These are phyloP conservation scores for Cucurbitaria berberidis DNA, from an alignment of 2,329 filamentous ascomycete species.

Conservation along the genomic window DNA sequence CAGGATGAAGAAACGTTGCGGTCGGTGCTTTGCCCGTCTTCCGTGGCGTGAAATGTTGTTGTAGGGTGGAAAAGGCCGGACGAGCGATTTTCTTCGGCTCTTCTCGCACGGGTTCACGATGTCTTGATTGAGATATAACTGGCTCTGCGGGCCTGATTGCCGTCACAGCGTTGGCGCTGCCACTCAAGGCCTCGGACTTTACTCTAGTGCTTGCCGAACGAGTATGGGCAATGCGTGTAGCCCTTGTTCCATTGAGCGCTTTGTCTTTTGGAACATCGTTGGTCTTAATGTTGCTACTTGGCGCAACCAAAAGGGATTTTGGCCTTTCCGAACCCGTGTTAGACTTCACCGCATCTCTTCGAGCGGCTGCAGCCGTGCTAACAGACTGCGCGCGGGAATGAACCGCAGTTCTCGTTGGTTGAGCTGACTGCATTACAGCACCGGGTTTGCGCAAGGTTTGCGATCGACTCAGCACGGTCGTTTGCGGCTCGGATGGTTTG, in stretches of 20 bases:
- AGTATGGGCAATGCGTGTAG: conserved; percentile 32
- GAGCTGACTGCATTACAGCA: conserved; percentile 21
- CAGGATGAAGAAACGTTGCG: conserved; percentile 44
- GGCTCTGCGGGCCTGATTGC: conserved; percentile 19
- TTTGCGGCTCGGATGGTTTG: conserved; percentile 25
- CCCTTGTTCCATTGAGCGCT: conserved; percentile 12
- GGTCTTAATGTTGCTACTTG: conserved; percentile 12
- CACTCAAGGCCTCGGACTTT: conserved; percentile 22
- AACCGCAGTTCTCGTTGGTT: conserved; percentile 8
- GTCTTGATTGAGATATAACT: conserved; percentile 16
- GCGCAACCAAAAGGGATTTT: conserved; percentile 29
- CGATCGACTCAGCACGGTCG: conserved; percentile 29
- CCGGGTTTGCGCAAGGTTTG: conserved; percentile 41
- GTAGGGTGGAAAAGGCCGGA: conserved; percentile 47
- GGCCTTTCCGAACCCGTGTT: conserved; percentile 27
- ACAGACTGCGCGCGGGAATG: conserved; percentile 41
- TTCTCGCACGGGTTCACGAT: conserved; percentile 26
- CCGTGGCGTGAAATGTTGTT: conserved; percentile 50
- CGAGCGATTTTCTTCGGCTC: conserved; percentile 31
- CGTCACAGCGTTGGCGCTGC: conserved; percentile 8
- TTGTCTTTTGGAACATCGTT: conserved; percentile 15
- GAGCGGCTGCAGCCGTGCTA: conserved; percentile 17
- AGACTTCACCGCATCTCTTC: conserved; percentile 21
- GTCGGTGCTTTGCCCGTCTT: conserved; percentile 46
- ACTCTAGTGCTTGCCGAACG: conserved; percentile 34